Base-by-base conservation (phyloP, 768 basidiomycete species). In the Rhodotorula sphaerocarpa region DNA sequence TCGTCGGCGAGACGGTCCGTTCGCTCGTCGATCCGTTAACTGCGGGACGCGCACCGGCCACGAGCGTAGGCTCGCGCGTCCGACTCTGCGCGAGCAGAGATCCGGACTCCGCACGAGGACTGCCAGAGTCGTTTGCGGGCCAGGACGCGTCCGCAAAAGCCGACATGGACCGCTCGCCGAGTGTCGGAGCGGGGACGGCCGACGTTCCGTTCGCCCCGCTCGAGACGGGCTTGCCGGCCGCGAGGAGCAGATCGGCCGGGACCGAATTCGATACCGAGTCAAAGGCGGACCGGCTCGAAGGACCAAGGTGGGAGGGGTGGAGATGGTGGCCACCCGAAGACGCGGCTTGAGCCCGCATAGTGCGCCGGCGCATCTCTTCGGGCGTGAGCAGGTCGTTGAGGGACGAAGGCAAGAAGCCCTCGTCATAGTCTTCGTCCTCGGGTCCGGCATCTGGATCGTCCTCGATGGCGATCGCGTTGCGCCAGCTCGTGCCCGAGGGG, bases 311-410 rank as follows among this genome's bases (percentile, higher is more conserved):
- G 10, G 36, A 39, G 10, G 36, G 36, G 9, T 16, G 10, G 36
- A 39, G 36, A 48, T 43, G n/a, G 43, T 14, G 56, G 44, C 20
- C 45, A 51, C 2, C 41, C 39, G 3, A 25, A 7, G 23, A 25
- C 11, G 31, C 11, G 1, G 31, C 33, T 21, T 27, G 9, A 0
- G 75, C 60, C 28, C 76, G 61, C 18, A 67, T 72, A 81, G 89
- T 84, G 47, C 90, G 79, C 36, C 92, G 79, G 36, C 82, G 86
- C 66, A 85, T 81, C 76, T 96, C 93, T 69, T 85, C 86, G 0
- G 88, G 88, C 0, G 91, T 93, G 50, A 97, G 78, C 11, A 97
- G 79, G 63, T 96, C 92, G 31, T 84, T 88, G 50, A 97, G 77
- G 7, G 86, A 88, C 57, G 87, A 84, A 0, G 93, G 93, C 34